A percentile compares a stretch with the other conserved stretches of the same genome.
These are phyloP conservation scores for Mycena pura DNA, from an alignment of 768 basidiomycete genomes.

Conservation along the genomic window DNA sequence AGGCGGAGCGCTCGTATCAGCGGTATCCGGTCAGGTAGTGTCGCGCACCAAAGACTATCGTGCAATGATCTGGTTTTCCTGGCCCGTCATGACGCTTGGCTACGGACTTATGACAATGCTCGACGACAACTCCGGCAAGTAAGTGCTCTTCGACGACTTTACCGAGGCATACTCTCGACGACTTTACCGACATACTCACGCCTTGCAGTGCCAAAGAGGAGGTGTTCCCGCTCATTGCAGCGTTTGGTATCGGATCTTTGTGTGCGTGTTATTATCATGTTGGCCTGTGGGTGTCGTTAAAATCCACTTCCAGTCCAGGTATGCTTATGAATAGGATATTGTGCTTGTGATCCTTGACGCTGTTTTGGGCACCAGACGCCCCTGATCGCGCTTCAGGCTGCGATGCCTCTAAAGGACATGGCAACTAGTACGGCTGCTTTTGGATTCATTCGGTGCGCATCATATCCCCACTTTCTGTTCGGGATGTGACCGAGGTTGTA, in stretches of 20 bases:
- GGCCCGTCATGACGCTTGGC: constrained; percentile 63
- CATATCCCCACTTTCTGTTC: neutral
- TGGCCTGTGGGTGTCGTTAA: constrained; percentile 47
- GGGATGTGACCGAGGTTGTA: constrained; percentile 30
- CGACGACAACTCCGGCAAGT: constrained; percentile 61
- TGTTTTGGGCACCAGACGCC: constrained; percentile 54
- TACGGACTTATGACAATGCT: constrained; percentile 78
- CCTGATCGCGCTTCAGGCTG: constrained; percentile 78
- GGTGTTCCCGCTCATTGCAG: constrained; percentile 70
- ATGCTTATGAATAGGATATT: neutral
- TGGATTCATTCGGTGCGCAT: constrained; percentile 66
- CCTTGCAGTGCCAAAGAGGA: constrained; percentile 62
- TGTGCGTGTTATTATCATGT: constrained; percentile 32
- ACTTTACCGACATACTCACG: neutral
- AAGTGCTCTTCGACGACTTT: constrained; percentile 29
- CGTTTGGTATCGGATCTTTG: constrained; percentile 67
- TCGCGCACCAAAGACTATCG: constrained; percentile 66
- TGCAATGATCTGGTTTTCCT: constrained; percentile 66
- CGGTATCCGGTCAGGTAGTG: constrained; percentile 62
- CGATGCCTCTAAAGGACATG: constrained; percentile 90
- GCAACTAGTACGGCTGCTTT: constrained; percentile 79
- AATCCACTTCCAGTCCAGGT: constrained; percentile 11
- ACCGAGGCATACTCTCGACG: neutral
- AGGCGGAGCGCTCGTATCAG: constrained; percentile 59
- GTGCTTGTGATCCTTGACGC: neutral